Base-by-base conservation (phyloP, 2,329 filamentous ascomycete genomes). In the Arthrobotrys megalospora region DNA sequence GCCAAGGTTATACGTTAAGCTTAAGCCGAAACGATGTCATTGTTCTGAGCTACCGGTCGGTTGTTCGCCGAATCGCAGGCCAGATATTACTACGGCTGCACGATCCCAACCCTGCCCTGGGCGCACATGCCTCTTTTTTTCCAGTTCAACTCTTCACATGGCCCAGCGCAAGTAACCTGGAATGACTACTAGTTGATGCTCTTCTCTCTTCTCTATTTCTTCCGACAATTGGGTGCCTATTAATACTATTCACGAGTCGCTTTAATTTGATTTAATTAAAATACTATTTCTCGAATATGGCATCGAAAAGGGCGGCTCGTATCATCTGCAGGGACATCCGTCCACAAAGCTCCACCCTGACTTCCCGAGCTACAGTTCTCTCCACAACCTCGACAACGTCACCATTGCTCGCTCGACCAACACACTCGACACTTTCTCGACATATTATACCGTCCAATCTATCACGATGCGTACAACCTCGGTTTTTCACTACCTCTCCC, bases 31-130 rank as follows among this genome's bases (percentile, higher is more conserved):
- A 50, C 58, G 36, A 64, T 64, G 58, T 64, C 68, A 52, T 63
- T 63, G 45, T 12, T 64, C 16, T 21, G 24, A 60, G 48, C 60
- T 60, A 28, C 21, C 32, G 24, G 68, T 77, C 73, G 73, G 73
- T 77, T 70, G 66, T 52, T 66, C 66, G 60, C 73, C 73, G 73
- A 77, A 77, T 77, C 48, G 66, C 58, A 70, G 66, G 50, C 34
- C 50, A 60, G 63, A 52, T 50, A 66, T 70, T 62, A 77, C 52
- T 68, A 77, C 50, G 14, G 21, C 63, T 16, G 19, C 48, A 43
- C 48, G 52, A 58, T 58, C 64, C 62, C 43, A 70, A 63, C 68
- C 60, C 68, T 65, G 48, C 60, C 48, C 60, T 66, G 48, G 55
- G 48, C 52, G 60, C 69, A 73, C 62, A 66, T 73, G 69, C 50